Conservation (phyloP, 2,329 filamentous ascomycete species). For the Botryotinia calthae region DNA sequence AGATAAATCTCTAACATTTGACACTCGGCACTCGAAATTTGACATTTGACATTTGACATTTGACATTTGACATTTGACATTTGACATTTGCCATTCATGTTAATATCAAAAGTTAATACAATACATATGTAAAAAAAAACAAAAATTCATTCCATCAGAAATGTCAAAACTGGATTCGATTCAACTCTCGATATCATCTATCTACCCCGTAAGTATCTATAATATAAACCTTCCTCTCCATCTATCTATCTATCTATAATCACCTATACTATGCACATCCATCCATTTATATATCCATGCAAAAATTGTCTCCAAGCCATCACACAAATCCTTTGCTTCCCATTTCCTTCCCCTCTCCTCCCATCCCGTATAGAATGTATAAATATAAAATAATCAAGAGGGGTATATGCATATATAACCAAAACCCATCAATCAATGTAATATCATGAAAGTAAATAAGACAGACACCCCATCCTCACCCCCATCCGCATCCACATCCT, state of each 20-base stretch:
- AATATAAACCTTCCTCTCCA: background rate
- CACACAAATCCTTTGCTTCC: background rate
- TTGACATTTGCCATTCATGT: no score
- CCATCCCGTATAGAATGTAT: background rate
- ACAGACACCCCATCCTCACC: background rate
- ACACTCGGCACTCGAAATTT: background rate
- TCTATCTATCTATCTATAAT: background rate
- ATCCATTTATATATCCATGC: background rate
- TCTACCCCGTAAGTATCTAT: background rate
- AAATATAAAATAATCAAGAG: background rate
- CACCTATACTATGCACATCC: background rate
- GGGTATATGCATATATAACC: constrained; percentile 8
- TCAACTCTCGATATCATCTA: background rate
- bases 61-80: background rate
- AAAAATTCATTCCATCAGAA: background rate
- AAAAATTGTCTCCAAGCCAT: background rate
- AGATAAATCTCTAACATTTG: background rate
- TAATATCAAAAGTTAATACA: no score
- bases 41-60: background rate
- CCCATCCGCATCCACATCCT: background rate
- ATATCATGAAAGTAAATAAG: background rate
- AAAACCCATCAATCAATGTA: background rate
- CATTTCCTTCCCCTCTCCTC: background rate
- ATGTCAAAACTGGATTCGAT: background rate
- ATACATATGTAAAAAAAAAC: no score